Evolutionary conservation across 2,329 filamentous ascomycete genomes (phyloP).

Genomic region (Monosporascus cannonballus): DNA sequence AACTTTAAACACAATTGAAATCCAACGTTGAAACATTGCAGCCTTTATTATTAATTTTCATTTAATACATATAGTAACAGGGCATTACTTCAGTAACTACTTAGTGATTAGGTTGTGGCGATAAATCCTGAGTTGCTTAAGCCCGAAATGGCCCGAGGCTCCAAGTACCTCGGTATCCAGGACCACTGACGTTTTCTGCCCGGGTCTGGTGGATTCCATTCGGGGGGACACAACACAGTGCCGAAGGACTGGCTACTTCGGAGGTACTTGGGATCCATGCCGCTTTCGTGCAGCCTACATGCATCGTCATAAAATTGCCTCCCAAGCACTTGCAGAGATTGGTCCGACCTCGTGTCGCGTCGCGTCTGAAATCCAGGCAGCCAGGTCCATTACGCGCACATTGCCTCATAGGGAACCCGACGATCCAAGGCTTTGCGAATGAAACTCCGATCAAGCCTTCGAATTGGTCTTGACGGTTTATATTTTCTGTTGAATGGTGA

Average conservation of each 20-base stretch:
- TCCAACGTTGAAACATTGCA: no score
- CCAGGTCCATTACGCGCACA: neutral
- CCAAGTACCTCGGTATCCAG: no score
- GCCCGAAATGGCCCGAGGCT: no score
- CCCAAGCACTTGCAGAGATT: neutral
- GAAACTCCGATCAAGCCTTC: neutral
- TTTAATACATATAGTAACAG: no score
- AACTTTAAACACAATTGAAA: no score
- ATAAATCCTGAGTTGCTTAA: no score
- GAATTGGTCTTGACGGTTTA: neutral
- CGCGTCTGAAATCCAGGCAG: conserved; percentile 5
- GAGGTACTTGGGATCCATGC: conserved; percentile 16
- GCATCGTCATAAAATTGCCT: neutral
- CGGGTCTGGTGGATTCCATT: neutral
- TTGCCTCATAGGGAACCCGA: neutral
- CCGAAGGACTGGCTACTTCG: conserved; percentile 16
- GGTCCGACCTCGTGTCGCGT: conserved; percentile 1
- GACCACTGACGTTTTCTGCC: no score
- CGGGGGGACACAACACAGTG: conserved; percentile 11
- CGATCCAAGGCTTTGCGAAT: neutral
- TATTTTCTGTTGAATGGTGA: neutral
- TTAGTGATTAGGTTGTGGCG: no score
- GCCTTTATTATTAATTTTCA: no score
- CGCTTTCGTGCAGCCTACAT: conserved; percentile 20
- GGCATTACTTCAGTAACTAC: no score